Conservation (phyloP, 2,329 filamentous ascomycete genomes). For the Fusarium sp. region DNA sequence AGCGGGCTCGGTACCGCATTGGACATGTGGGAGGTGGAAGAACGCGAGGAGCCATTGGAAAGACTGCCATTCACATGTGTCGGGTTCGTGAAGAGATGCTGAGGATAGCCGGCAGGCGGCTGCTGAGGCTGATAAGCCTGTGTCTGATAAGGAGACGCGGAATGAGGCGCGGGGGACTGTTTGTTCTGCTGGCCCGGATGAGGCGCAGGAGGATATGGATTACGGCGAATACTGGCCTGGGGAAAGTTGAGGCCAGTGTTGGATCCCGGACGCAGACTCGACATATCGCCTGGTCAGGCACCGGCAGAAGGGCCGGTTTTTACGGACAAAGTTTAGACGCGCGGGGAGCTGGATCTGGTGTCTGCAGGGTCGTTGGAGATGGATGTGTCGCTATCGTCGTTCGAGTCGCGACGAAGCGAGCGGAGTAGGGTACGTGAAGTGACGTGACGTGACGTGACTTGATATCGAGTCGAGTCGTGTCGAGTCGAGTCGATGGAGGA, state of each 20-base stretch:
- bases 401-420: constrained; percentile 29
- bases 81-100: constrained; percentile 67
- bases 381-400: constrained; percentile 32
- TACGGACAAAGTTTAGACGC: constrained; percentile 29
- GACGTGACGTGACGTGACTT: constrained; percentile 43
- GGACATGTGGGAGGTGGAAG: constrained; percentile 62
- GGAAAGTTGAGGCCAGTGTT: constrained; percentile 69
- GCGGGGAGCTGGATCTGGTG: constrained; percentile 22
- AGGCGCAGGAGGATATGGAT: constrained; percentile 60
- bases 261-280: constrained; percentile 65
- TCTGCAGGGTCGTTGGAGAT: constrained; percentile 16
- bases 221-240: constrained; percentile 65
- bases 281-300: constrained; percentile 58
- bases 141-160: constrained; percentile 69
- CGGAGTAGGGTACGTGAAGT: constrained; percentile 19
- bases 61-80: constrained; percentile 64
- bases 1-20: constrained; percentile 66
- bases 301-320: constrained; percentile 42
- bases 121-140: constrained; percentile 69
- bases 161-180: constrained; percentile 68
- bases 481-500: constrained; percentile 20
- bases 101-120: constrained; percentile 64
- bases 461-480: constrained; percentile 9
- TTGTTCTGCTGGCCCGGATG: constrained; percentile 68
- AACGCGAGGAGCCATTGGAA: constrained; percentile 63